A percentile compares a stretch with the other conserved stretches of the same genome.
phyloP scores from a whole-genome alignment of 306 rosid species.

The Castanopsis chinensis region DNA sequence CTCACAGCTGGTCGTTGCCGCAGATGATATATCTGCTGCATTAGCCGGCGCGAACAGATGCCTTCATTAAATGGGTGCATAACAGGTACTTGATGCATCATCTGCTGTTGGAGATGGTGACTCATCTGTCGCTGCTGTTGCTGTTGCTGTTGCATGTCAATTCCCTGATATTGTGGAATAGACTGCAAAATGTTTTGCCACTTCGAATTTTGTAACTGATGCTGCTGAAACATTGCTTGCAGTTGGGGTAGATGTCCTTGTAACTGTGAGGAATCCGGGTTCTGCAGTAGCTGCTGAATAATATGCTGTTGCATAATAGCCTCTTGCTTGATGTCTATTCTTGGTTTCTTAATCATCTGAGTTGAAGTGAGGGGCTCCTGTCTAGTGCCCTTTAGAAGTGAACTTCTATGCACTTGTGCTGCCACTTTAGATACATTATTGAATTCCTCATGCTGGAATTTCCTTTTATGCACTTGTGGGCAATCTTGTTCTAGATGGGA shows the following conservation, averaged over 20 bases:
- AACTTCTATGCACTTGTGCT: not conserved
- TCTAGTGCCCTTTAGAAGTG: constrained; percentile 3
- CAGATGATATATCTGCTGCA: constrained; percentile 39
- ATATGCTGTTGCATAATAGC: constrained; percentile 7
- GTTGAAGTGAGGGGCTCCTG: constrained; percentile 9
- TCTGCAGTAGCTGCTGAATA: constrained; percentile 24
- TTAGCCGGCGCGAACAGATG: constrained; percentile 36
- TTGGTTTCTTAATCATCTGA: constrained; percentile 19
- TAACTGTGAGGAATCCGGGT: constrained; percentile 21
- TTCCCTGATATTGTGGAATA: constrained; percentile 11
- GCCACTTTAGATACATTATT: not conserved
- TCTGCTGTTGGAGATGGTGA: constrained; percentile 29
- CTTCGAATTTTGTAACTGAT: constrained; percentile 1
- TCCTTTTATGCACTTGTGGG: constrained; percentile 15
- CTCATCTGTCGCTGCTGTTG: constrained; percentile 30
- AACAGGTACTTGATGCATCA: constrained; percentile 13
- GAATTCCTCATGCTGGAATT: constrained; percentile 1
- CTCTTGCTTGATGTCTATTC: constrained; percentile 15
- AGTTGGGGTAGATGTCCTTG: constrained; percentile 25
- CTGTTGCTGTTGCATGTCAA: constrained; percentile 21
- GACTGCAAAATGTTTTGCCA: constrained; percentile 4
- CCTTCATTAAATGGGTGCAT: constrained; percentile 19
- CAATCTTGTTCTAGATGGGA: not conserved
- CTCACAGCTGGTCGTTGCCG: constrained; percentile 43
- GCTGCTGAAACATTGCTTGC: constrained; percentile 25